Evolutionary conservation across 2,329 filamentous ascomycete genomes (phyloP).

Genomic region (Chaetomium sp.): DNA sequence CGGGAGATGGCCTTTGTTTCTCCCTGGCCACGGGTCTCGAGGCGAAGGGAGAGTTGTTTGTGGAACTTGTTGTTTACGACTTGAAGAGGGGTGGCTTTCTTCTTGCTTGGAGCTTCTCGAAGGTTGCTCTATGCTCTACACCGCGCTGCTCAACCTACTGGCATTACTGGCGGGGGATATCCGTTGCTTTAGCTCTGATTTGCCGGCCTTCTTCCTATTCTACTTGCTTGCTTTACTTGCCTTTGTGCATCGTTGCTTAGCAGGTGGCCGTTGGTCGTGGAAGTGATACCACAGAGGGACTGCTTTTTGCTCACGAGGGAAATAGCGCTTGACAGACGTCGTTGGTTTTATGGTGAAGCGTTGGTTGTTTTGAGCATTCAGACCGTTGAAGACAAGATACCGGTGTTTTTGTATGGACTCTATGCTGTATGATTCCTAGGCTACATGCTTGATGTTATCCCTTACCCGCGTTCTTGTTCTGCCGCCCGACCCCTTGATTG

Average conservation of each 20-base stretch:
- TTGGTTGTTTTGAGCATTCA: neutral
- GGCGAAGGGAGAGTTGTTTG: neutral
- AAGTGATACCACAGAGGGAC: neutral
- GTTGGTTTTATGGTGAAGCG: neutral
- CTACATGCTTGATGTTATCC: neutral
- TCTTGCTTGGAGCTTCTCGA: neutral
- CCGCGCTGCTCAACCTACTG: neutral
- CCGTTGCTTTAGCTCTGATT: neutral
- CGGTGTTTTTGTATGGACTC: neutral
- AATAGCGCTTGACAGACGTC: neutral
- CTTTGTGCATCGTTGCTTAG: neutral
- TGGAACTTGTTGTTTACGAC: neutral
- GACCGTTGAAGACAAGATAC: neutral
- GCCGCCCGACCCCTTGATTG: neutral
- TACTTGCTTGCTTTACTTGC: neutral
- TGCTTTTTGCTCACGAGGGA: neutral
- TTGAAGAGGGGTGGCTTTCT: neutral
- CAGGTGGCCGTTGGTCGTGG: neutral
- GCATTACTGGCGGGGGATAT: conserved; percentile 1
- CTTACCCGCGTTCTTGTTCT: neutral
- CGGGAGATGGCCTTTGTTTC: neutral
- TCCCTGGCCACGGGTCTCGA: neutral
- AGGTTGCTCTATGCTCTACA: neutral
- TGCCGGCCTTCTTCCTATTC: neutral
- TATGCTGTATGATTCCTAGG: neutral